These are phyloP conservation scores for Citrus trifoliata DNA, from an alignment of 345 rosid genomes.

Conservation along the genomic window DNA sequence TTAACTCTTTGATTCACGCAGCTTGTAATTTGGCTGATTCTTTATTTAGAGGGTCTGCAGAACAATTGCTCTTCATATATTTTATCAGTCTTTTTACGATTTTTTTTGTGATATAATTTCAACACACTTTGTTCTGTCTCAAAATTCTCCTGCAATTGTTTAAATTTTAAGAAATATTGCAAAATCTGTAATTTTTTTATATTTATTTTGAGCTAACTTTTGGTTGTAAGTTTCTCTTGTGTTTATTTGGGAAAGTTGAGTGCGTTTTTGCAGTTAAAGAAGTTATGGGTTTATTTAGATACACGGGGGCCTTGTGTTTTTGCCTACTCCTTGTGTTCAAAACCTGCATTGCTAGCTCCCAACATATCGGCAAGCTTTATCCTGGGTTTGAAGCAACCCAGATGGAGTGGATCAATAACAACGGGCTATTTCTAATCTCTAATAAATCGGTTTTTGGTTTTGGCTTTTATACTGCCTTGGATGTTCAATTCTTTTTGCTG, in stretches of 20 bases:
- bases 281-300: conserved; percentile 21
- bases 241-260: neutral
- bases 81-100: neutral
- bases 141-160: neutral
- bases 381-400: conserved; percentile 49
- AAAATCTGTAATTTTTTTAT: neutral
- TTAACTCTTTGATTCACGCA: neutral
- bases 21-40: neutral
- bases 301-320: conserved; percentile 15
- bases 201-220: neutral
- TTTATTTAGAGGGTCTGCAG: neutral
- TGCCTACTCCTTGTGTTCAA: conserved; percentile 19
- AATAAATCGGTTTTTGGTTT: conserved; percentile 33
- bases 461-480: conserved; percentile 35
- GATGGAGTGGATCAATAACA: conserved; percentile 32
- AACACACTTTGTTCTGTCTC: neutral
- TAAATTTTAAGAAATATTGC: neutral
- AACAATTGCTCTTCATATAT: neutral
- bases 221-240: neutral
- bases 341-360: conserved; percentile 16
- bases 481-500: conserved; percentile 28
- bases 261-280: conserved; percentile 4
- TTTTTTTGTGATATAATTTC: neutral
- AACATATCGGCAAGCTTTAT: conserved; percentile 27
- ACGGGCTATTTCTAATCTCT: conserved; percentile 42